Percentiles rank a stretch among this genome's conserved stretches.
Conservation (phyloP, 495 filamentous ascomycete species). For the Cenococcum geophilum region DNA sequence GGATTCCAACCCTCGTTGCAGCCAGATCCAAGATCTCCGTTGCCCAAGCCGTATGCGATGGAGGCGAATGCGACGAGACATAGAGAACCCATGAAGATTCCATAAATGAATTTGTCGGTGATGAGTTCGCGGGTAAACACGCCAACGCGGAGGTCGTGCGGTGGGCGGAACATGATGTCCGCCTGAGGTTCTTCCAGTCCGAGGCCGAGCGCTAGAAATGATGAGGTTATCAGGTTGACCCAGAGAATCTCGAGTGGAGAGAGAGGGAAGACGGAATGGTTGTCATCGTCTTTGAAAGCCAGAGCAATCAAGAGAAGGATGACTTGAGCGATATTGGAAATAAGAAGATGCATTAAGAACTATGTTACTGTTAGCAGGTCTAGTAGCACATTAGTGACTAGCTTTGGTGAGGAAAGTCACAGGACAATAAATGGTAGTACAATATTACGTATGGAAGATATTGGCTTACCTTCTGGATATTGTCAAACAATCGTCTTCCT, state of each 20-base stretch:
- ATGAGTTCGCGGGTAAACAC: conserved; percentile 66
- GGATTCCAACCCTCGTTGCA: conserved; percentile 57
- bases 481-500: conserved; percentile 68
- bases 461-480: conserved; percentile 55
- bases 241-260: conserved; percentile 69
- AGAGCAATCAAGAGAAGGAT: conserved; percentile 67
- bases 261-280: conserved; percentile 65
- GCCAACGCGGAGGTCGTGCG: conserved; percentile 57
- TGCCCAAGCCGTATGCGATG: conserved; percentile 58
- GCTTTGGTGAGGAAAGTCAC: conserved; percentile 4
- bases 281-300: conserved; percentile 57
- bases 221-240: conserved; percentile 72
- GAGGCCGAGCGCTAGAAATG: conserved; percentile 67
- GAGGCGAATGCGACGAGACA: conserved; percentile 63
- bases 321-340: conserved; percentile 69
- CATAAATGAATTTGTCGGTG: conserved; percentile 69
- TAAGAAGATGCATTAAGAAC: conserved; percentile 68
- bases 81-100: conserved; percentile 59
- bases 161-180: conserved; percentile 66
- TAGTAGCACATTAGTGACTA: background rate
- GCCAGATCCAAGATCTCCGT: conserved; percentile 54
- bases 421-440: conserved; percentile 2
- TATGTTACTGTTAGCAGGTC: conserved; percentile 31
- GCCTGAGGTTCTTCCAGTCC: conserved; percentile 59
- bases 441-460: no score